Base-by-base conservation (phyloP, 257 asterid species). In the Solanum lignicaule region DNA sequence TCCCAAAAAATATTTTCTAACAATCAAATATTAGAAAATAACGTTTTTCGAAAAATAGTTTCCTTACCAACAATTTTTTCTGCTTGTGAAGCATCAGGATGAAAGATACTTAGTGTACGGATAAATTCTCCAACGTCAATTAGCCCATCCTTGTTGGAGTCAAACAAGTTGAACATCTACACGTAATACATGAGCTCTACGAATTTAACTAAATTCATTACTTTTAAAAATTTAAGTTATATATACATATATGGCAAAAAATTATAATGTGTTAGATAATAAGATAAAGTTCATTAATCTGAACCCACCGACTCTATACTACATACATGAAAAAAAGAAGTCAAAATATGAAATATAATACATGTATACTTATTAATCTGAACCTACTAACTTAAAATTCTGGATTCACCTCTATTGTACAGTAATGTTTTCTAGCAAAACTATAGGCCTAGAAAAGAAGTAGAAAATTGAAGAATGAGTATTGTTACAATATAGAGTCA, bases 61-160 rank as follows among this genome's bases (percentile, higher is more conserved):
- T 33, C 16, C 29, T 73, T 73, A 33, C 95, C 92, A 18, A 29
- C 43, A 74, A 89, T 89, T 90, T 91, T 93, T 55, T 92, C 93
- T 62, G 66, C 86, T 88, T 89, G 93, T 86, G 96, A 92, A 23
- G 95, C 90, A 39, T 91, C 91, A 16, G 96, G 95, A 62, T 94
- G 95, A 91, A 88, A 88, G 46, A 85, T 58, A 83, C 88, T 88
- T 35, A 88, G 87, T 11, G 88, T 66, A 27, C 65, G 48, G 6
- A 88, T 52, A 68, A 88, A 88, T 10, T 88, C 88, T 2, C 83
- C 84, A 66, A 88, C 81, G 9, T 88, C 90, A 43, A 88, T 85
- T 16, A 62, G 39, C 11, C 88, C 88, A 65, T 86, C 83, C n/a
- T 85, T 62, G 33, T 78, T 75, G 78, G 90, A 88, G 83, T 88